These are phyloP conservation scores for Cladophialophora psammophila DNA, from an alignment of 2,329 filamentous ascomycete genomes.

Conservation along the genomic window DNA sequence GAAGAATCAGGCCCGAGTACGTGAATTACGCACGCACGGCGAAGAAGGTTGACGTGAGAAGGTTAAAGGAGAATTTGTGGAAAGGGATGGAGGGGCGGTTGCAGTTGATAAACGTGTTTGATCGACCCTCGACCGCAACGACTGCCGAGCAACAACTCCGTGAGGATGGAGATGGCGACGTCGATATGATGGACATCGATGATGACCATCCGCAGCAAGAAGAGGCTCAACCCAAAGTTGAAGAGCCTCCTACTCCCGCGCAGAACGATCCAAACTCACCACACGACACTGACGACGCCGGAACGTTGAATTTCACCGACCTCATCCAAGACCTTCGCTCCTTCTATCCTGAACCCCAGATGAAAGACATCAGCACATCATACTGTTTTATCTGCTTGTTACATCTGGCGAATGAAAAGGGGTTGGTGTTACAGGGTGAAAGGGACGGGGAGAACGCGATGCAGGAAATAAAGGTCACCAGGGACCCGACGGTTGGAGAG, in stretches of 20 bases:
- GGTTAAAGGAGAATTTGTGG: conserved; percentile 72
- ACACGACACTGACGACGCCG: conserved; percentile 40
- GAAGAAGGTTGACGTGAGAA: conserved; percentile 71
- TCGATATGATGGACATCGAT: conserved; percentile 41
- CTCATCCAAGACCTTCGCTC: conserved; percentile 88
- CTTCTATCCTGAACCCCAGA: conserved; percentile 83
- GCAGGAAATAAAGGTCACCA: conserved; percentile 51
- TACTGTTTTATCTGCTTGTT: conserved; percentile 92
- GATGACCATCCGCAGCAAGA: conserved; percentile 34
- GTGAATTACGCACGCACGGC: conserved; percentile 71
- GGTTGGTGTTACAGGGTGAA: conserved; percentile 75
- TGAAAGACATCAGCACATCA: conserved; percentile 94
- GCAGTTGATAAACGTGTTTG: conserved; percentile 48
- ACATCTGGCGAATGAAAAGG: conserved; percentile 92
- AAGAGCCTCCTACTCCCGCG: conserved; percentile 44
- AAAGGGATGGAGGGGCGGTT: conserved; percentile 62
- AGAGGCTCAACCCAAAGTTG: conserved; percentile 17
- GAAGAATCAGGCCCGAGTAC: conserved; percentile 67
- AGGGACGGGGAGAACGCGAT: conserved; percentile 48
- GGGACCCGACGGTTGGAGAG: conserved; percentile 39
- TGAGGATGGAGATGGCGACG: conserved; percentile 32
- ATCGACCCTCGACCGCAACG: conserved; percentile 41
- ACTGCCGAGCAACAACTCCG: conserved; percentile 42
- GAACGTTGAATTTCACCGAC: conserved; percentile 80
- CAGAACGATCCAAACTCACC: conserved; percentile 42